Percentiles rank a stretch among this genome's conserved stretches.
These are phyloP conservation scores for Leccinum uliginosum DNA, from an alignment of 768 basidiomycete species.

Conservation along the genomic window DNA sequence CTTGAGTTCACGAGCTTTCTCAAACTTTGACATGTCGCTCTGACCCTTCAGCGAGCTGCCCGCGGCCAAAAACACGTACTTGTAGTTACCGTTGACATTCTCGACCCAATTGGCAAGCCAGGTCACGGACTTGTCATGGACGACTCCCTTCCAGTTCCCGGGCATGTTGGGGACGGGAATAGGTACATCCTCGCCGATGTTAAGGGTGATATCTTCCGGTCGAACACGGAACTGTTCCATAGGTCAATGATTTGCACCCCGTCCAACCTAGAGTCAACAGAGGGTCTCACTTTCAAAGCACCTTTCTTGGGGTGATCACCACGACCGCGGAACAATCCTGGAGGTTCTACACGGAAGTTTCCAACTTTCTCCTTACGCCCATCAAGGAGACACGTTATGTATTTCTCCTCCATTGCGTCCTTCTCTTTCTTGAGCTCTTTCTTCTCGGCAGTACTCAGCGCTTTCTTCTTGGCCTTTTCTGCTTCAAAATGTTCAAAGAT, in stretches of 20 bases:
- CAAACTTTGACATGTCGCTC: conserved; percentile 96
- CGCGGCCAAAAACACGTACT: conserved; percentile 98
- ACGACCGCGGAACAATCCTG: conserved; percentile 95
- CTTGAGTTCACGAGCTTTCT: conserved; percentile 96
- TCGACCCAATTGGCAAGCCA: conserved; percentile 99
- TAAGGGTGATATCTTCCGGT: conserved; percentile 94
- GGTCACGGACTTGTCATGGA: conserved; percentile 94
- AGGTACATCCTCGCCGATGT: conserved; percentile 75
- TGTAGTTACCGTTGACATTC: conserved; percentile 92
- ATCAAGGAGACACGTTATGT: conserved; percentile 83
- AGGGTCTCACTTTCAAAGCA: conserved; percentile 69
- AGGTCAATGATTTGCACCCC: conserved; percentile 6
- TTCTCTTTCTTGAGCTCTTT: conserved; percentile 84
- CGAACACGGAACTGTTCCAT: conserved; percentile 67
- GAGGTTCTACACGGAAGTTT: conserved; percentile 97
- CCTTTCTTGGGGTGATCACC: conserved; percentile 99
- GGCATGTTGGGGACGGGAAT: conserved; percentile 88
- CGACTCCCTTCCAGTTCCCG: conserved; percentile 84
- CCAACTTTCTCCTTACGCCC: conserved; percentile 98
- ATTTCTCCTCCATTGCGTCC: conserved; percentile 81
- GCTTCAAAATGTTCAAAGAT: conserved; percentile 91
- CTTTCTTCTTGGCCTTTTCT: conserved; percentile 92
- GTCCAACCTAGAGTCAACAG: background rate
- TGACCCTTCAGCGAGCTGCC: conserved; percentile 97
- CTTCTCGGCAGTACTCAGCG: conserved; percentile 80